Evolutionary conservation across 2,329 filamentous ascomycete genomes (phyloP).

Genomic region (Cucurbitaria berberidis): DNA sequence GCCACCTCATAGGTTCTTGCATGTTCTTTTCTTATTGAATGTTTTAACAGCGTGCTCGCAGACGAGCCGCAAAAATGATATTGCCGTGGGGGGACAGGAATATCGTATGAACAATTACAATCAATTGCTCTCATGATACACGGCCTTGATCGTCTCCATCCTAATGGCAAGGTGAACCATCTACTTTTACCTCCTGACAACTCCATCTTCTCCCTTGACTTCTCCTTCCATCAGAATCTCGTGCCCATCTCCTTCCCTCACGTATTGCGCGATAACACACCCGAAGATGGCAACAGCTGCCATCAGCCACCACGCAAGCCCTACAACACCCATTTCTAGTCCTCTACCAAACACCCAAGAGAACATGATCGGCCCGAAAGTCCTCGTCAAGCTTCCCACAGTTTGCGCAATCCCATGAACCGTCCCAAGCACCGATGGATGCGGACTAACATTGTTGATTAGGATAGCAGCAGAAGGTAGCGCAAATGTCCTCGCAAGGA

Average conservation of each 20-base stretch:
- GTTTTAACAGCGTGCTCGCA: too few relatives aligned
- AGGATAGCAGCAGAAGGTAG: constrained; percentile 65
- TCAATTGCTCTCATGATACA: too few relatives aligned
- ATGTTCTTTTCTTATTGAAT: too few relatives aligned
- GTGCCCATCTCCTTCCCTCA: constrained; percentile 68
- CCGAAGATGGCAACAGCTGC: constrained; percentile 58
- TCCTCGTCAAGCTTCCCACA: constrained; percentile 63
- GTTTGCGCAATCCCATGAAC: constrained; percentile 66
- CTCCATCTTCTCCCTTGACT: constrained; percentile 52
- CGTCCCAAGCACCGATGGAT: constrained; percentile 61
- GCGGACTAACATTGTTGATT: constrained; percentile 57
- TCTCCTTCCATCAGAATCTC: constrained; percentile 70
- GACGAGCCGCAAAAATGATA: too few relatives aligned
- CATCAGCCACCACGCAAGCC: constrained; percentile 65
- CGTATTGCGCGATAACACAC: constrained; percentile 60
- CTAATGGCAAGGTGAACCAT: too few relatives aligned
- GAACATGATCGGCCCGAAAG: constrained; percentile 66
- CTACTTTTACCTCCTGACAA: constrained; percentile 22
- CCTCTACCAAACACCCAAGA: constrained; percentile 67
- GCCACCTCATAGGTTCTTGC: too few relatives aligned
- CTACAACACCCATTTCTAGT: constrained; percentile 61
- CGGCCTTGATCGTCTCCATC: too few relatives aligned
- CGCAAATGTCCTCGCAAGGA: constrained; percentile 57
- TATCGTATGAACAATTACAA: too few relatives aligned
- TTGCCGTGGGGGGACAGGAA: too few relatives aligned